Base-by-base conservation (phyloP, 495 filamentous ascomycete genomes). In the Xylaria grammica region DNA sequence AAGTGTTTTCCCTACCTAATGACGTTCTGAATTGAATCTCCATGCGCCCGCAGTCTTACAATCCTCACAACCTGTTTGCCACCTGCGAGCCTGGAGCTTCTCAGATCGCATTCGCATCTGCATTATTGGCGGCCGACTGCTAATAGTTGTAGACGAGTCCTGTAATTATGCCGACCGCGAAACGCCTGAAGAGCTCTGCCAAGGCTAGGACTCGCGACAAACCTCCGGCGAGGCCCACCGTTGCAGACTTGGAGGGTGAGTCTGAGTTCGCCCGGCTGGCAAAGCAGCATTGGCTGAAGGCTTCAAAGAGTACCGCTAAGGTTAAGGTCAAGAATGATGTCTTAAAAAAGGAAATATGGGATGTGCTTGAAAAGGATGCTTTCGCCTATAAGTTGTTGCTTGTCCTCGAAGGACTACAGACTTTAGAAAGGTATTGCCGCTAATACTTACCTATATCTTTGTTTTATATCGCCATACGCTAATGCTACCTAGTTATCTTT, bases 281-380 rank as follows among this genome's bases (percentile, higher is more conserved):
- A 58, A 85, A 88, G 67, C 86, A 89, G 69, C 84, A 96, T 77
- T 99, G 95, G 95, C 81, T 94, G 62, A 89, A 88, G 75, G 76
- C 77, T 4, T 75, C 79, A 10, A 90, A 90, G 73, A 78, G 82
- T 62, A 50, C 78, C 15, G 64, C 73, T 44, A 81, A 79, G 49
- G 78, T 87, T 65, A 96, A 90, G 80, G 89, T 92, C 71, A 95
- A 91, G 81, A 87, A 89, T 40, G 91, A 96, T 63, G 86, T 94
- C 58, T 80, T 98, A 67, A 95, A 96, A 79, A 84, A 85, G 66
- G 91, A 94, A 67, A 89, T 99, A 45, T 99, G 95, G 92, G 93
- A 95, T 78, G 82, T 86, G 19, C 78, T 99, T 62, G 93, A 98
- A 75, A 86, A 87, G 66, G 88, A 92, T 53, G 81, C 81, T 46